Base-by-base conservation (phyloP, 768 basidiomycete species). In the Pleurotus djamor region DNA sequence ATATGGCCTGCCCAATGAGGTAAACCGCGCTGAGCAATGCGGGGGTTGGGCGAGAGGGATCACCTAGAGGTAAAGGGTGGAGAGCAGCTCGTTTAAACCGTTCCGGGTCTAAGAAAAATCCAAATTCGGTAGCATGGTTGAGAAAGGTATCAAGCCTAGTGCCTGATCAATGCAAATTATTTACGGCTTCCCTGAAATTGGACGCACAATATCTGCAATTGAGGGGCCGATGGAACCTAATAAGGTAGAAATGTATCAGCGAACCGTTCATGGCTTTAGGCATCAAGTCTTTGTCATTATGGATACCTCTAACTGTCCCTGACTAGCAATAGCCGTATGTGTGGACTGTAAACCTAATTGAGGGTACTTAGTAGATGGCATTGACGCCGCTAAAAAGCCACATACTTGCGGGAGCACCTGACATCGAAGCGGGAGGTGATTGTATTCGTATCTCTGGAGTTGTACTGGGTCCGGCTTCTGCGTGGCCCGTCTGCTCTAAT, bases 91-190 rank as follows among this genome's bases (percentile, higher is more conserved):
- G 64, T 1, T 73, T 71, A 58, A 88, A 83, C 4, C 79, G 76
- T 5, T 71, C 66, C 4, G 69, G 45, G 59, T 83, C 67, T 48
- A 88, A 73, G 68, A 86, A 88, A 57, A 86, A 80, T 1, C 82
- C 83, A 48, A 84, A 67, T 21, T 80, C 76, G 13, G 76, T 68
- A 0, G 76, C 72, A 35, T 80, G 68, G n/a, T 71, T 69, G 4
- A 79, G 63, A 64, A 88, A 79, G 7, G 54, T 58, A 35, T 66
- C 59, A 1, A 71, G 51, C 28, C 71, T 72, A 50, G 16, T 6
- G 32, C 5, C 32, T 55, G 48, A 9, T 28, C 69, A 33, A 7
- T 68, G 68, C 65, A 70, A 17, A 7, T n/a, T 16, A 47, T 47
- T 8, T 12, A 74, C 10, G 71, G 62, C 4, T 63, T 59, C 13